These are phyloP conservation scores for Geosiphon pyriformis DNA, from an alignment of 192 early-diverging fungal genomes.

Conservation along the genomic window DNA sequence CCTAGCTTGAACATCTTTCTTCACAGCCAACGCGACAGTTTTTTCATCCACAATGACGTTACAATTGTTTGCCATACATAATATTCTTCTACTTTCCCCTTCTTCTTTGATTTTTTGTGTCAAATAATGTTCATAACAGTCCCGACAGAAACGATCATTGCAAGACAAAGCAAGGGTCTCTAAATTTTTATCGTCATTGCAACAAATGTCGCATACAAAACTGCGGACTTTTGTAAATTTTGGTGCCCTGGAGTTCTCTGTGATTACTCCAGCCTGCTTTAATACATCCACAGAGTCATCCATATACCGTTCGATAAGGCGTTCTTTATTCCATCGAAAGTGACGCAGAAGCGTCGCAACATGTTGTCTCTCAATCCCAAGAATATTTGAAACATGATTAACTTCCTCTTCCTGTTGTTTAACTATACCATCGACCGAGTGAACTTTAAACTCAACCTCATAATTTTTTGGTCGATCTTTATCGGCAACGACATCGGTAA, in stretches of 20 bases:
- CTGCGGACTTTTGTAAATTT: slow-evolving; percentile 33
- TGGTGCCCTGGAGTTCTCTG: slow-evolving; percentile 41
- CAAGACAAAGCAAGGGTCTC: slow-evolving; percentile 75
- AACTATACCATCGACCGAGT: slow-evolving; percentile 54
- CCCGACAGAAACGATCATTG: slow-evolving; percentile 80
- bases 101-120: slow-evolving; percentile 80
- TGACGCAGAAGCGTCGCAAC: slow-evolving; percentile 72
- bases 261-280: slow-evolving; percentile 64
- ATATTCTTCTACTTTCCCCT: slow-evolving; percentile 83
- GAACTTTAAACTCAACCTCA: slow-evolving; percentile 70
- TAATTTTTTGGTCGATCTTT: slow-evolving; percentile 58
- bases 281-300: slow-evolving; percentile 61
- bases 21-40: slow-evolving; percentile 68
- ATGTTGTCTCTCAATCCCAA: slow-evolving; percentile 60
- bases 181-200: slow-evolving; percentile 54
- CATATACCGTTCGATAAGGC: slow-evolving; percentile 72
- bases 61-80: slow-evolving; percentile 77
- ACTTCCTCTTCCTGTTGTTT: slow-evolving; percentile 61
- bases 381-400: slow-evolving; percentile 64
- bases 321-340: slow-evolving; percentile 85
- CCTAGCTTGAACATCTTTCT: slow-evolving; percentile 48
- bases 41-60: slow-evolving; percentile 76
- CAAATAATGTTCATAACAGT: slow-evolving; percentile 85
- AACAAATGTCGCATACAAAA: slow-evolving; percentile 93
- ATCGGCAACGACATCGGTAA: slow-evolving; percentile 54